These are phyloP conservation scores for Annulohypoxylon moriforme DNA, from an alignment of 495 filamentous ascomycete species.

Conservation along the genomic window DNA sequence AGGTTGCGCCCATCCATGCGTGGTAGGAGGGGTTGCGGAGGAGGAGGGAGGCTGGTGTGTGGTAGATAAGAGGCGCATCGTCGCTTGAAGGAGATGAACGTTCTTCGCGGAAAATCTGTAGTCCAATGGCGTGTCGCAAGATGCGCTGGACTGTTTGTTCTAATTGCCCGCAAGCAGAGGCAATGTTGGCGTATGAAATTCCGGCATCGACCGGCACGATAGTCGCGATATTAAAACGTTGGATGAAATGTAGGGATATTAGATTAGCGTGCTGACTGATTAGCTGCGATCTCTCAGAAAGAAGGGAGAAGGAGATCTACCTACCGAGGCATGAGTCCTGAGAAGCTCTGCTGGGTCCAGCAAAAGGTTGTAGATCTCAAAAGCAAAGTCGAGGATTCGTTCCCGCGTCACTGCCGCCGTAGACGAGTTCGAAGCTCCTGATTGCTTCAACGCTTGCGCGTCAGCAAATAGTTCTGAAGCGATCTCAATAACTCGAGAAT, in stretches of 20 bases:
- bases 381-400: slow-evolving; percentile 7
- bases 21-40: background rate
- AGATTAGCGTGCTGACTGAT: background rate
- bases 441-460: background rate
- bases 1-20: slow-evolving; percentile 4
- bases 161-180: background rate
- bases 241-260: slow-evolving; percentile 2
- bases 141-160: slow-evolving; percentile 1
- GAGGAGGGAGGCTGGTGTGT: slow-evolving; percentile 4
- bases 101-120: background rate
- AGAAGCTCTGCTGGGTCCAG: slow-evolving; percentile 7
- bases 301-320: background rate
- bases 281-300: background rate
- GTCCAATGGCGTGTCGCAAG: background rate
- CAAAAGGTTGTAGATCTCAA: slow-evolving; percentile 6
- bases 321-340: slow-evolving; percentile 3
- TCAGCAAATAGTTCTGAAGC: background rate
- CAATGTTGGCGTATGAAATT: background rate
- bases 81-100: background rate
- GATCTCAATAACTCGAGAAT: background rate
- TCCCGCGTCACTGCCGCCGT: background rate
- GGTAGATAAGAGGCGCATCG: background rate
- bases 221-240: slow-evolving; percentile 3
- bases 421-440: background rate
- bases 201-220: background rate